Base-by-base conservation (phyloP, 148 eudicot genomes). In the Agrostemma githago region DNA sequence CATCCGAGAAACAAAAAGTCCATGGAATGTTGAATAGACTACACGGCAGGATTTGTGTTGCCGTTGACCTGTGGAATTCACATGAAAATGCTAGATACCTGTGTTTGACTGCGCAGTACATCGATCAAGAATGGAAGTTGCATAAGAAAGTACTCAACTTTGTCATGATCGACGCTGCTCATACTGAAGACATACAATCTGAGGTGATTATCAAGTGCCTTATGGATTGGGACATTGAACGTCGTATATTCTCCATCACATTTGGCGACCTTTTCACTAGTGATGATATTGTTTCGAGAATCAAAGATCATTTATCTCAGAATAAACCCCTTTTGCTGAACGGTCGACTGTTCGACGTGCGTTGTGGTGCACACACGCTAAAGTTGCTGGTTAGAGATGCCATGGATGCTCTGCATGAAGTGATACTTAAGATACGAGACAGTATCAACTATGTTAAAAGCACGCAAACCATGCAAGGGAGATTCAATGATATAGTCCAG, bases 211-310 rank as follows among this genome's bases (percentile, higher is more conserved):
- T 91, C 26, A 92, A 94, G 78, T 88, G 97, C 80, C 79, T 92
- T 61, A 88, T 84, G 87, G 92, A 90, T 80, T 94, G 98, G 98
- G 91, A 85, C 69, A 83, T 94, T 43, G 97, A 94, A 74, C 83
- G 87, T 43, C 87, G 90, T 79, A 73, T 94, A 81, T 94, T 94
- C 83, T 87, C 97, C 34, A 85, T 94, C 88, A 88, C 97, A 57
- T 88, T 94, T 68, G 95, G 94, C 77, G 91, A 90, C 75, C 88
- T 83, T 80, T 88, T 81, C 66, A 83, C 84, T 12, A 79, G 85
- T 72, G 96, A 92, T 64, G 87, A 86, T 58, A 81, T 92, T 67
- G 88, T 88, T 39, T 84, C 71, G 62, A 92, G 83, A 80, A 85
- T 91, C 26, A 89, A 87, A 70, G 89, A 88, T 42, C 92, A 91